Base-by-base conservation (phyloP, 805 yeast genomes). In the Candida coquimbonensis region DNA sequence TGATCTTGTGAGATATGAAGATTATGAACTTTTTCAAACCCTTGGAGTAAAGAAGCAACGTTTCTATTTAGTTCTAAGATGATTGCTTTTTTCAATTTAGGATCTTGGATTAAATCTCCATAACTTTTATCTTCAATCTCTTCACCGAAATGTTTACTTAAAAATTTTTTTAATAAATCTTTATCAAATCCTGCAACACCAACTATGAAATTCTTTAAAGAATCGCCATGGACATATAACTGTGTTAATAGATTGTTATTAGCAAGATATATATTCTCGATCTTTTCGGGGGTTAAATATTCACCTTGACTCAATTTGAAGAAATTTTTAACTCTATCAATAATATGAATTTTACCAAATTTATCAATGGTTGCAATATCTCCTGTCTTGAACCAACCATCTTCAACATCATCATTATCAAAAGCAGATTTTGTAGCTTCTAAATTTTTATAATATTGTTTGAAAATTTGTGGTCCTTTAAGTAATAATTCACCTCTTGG, bases 311-410 rank as follows among this genome's bases (percentile, higher is more conserved):
- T 67, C 40, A 73, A 61, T 69, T 81, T 81, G 72, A 81, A 81
- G 57, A 81, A 75, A 61, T 81, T 83, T 66, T 81, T 81, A 40
- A 77, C 79, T 42, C 87, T 69, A 55, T 80, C 85, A 44, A 80
- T 74, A 48, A 80, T 75, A 50, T 54, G 63, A 43, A 65, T 60
- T 14, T 57, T 51, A 24, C 77, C 74, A 33, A 54, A 54, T 13
- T 54, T 52, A 45, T 66, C 69, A 13, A 70, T 47, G 7, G 55
- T 52, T 7, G 74, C 77, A 38, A 74, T 68, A 58, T 80, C 86
- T 27, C 86, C 86, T 21, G 84, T 78, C 45, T 64, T 64, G 54
- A 78, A 69, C 81, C 83, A 80, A 3, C 48, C 48, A 0, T 14
- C 31, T 7, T 75, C 78, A 19, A 74, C 77, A 3, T 61, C 61